phyloP scores from a whole-genome alignment of 2,329 filamentous ascomycete genomes.

The Rhexocercosporidium sp. region DNA sequence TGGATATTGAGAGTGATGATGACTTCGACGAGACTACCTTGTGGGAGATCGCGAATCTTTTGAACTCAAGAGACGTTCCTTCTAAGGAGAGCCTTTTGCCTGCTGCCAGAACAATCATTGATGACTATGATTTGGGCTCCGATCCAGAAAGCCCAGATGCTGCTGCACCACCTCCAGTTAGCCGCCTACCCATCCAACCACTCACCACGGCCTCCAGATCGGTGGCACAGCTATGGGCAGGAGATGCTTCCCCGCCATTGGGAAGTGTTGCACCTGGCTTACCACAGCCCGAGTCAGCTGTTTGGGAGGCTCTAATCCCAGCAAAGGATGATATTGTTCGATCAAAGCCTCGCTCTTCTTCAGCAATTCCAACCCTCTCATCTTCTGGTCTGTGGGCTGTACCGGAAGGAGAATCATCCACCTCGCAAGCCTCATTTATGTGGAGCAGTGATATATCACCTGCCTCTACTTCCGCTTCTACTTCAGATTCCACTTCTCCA shows the following conservation, averaged over 20 bases:
- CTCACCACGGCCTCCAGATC: conserved; percentile 20
- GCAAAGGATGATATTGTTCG: conserved; percentile 24
- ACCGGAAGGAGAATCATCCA: not conserved
- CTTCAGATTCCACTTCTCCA: not conserved
- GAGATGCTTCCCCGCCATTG: not conserved
- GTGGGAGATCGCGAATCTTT: conserved; percentile 67
- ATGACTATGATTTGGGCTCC: conserved; percentile 34
- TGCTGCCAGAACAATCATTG: conserved; percentile 19
- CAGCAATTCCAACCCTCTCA: conserved; percentile 22
- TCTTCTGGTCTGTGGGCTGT: conserved; percentile 30
- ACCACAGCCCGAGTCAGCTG: conserved; percentile 31
- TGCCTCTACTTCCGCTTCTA: not conserved
- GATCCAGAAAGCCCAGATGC: conserved; percentile 24
- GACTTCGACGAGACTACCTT: conserved; percentile 65
- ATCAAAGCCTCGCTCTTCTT: conserved; percentile 25
- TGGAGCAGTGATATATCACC: conserved; percentile 17
- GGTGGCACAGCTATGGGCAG: conserved; percentile 29
- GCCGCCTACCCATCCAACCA: conserved; percentile 32
- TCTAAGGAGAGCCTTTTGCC: conserved; percentile 58
- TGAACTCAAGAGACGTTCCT: conserved; percentile 57
- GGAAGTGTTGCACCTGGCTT: conserved; percentile 18
- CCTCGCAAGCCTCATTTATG: conserved; percentile 14
- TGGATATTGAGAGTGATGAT: conserved; percentile 23
- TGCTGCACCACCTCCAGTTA: conserved; percentile 16
- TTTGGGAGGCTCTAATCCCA: conserved; percentile 33